These are phyloP conservation scores for Zelonia costaricensis DNA, from an alignment of 208 protist species.

Conservation along the genomic window DNA sequence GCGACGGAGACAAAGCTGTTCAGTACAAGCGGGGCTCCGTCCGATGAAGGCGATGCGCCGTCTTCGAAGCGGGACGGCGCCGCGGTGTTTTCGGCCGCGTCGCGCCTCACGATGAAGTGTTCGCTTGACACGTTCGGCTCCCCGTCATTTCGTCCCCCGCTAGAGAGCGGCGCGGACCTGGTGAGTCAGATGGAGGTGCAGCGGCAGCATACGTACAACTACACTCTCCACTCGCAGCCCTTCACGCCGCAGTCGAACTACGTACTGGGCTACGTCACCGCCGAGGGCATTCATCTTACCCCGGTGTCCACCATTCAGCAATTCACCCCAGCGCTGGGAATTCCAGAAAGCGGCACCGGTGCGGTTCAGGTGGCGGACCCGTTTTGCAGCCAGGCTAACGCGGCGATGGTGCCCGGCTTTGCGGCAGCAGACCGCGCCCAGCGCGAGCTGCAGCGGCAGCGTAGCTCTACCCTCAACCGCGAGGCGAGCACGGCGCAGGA, in stretches of 20 bases:
- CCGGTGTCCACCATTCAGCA: slow-evolving; percentile 59
- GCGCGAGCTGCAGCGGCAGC: slow-evolving; percentile 70
- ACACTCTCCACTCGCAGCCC: slow-evolving; percentile 73
- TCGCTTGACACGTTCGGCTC: slow-evolving; percentile 80
- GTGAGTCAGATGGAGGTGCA: slow-evolving; percentile 23
- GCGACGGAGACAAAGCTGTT: slow-evolving; percentile 62
- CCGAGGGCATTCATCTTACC: slow-evolving; percentile 66
- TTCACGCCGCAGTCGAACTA: slow-evolving; percentile 75
- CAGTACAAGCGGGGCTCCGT: slow-evolving; percentile 33
- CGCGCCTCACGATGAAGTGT: slow-evolving; percentile 74
- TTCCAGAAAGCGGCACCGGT: slow-evolving; percentile 7
- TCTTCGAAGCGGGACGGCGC: slow-evolving; percentile 1
- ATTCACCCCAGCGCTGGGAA: slow-evolving; percentile 27
- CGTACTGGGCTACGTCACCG: slow-evolving; percentile 50
- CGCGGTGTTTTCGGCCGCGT: slow-evolving; percentile 35
- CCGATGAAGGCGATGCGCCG: background rate
- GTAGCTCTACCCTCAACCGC: slow-evolving; percentile 70
- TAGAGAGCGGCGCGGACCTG: background rate
- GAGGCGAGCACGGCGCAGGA: slow-evolving; percentile 57
- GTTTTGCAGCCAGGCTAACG: slow-evolving; percentile 46
- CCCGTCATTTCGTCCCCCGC: slow-evolving; percentile 39
- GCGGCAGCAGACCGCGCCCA: slow-evolving; percentile 61
- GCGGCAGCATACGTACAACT: slow-evolving; percentile 48
- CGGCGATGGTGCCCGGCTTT: slow-evolving; percentile 37
- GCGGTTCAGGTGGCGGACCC: slow-evolving; percentile 34